Base-by-base conservation (phyloP, 2,329 filamentous ascomycete species). In the Diaporthe humulicola region DNA sequence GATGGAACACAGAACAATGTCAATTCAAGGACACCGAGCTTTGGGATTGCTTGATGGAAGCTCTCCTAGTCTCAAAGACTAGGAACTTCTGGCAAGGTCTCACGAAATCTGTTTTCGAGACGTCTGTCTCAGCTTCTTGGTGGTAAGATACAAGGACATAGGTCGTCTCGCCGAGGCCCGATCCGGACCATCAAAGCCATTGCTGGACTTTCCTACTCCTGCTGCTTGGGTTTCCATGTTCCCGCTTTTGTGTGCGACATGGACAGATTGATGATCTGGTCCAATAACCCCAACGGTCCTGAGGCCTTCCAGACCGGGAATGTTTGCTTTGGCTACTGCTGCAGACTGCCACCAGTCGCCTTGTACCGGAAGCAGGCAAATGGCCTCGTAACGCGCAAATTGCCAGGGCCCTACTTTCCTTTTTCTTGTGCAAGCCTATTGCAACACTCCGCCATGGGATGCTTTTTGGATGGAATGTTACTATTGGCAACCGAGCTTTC, bases 1-100 rank as follows among this genome's bases (percentile, higher is more conserved):
- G 40, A 71, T 64, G 67, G 73, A 74, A 52, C 58, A 71, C 67
- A 66, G 57, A 54, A 74, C 57, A 57, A 48, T 52, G n/a, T 58
- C 36, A 33, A 40, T 70, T 40, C 28, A 70, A 52, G n/a, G 56
- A 56, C 28, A 38, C 25, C 66, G 28, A 28, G 25, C 38, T 14
- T 22, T 40, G 50, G 58, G 56, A 60, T 48, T 48, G 36, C 25
- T 30, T 67, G 57, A 57, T 64, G 22, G 40, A 67, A 38, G 70
- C n/a, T 40, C 28, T 52, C 36, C 57, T 64, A 72, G 70, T 72
- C 57, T n/a, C 15, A 4, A 10, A 30, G 40, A 72, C 70, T 64
- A 72, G 70, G 48, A 52, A 61, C 57, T 25, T 36, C 30, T 64
- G 38, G 57, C 9, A 25, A 60, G 36, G 30, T 40, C 50, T 33